These are phyloP conservation scores for Golubevia sp. DNA, from an alignment of 1,284 basidiomycete species.

Conservation along the genomic window DNA sequence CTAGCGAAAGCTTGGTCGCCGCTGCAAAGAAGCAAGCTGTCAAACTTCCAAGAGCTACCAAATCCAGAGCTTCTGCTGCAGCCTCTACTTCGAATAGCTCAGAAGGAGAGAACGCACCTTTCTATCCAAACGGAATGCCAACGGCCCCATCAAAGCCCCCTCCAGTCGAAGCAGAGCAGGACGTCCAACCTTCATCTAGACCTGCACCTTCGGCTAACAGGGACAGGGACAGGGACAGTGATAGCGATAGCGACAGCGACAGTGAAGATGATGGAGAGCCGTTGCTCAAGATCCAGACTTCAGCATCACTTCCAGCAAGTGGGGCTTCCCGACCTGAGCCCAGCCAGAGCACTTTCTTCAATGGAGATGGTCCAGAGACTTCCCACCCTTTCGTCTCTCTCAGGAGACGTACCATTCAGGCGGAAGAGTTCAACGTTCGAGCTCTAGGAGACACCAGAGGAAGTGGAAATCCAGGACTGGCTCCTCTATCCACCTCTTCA, in stretches of 20 bases:
- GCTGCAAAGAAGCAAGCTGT: background rate
- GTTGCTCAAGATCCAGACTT: background rate
- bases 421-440: background rate
- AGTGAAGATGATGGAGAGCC: background rate
- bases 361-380: background rate
- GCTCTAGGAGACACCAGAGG: background rate
- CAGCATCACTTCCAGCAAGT: background rate
- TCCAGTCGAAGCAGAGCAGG: no score
- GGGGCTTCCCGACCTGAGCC: background rate
- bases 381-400: background rate
- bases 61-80: background rate
- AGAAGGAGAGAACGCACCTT: background rate
- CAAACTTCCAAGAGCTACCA: background rate
- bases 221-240: background rate
- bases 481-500: background rate
- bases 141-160: background rate
- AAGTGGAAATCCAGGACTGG: background rate
- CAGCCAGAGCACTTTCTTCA: background rate
- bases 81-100: background rate
- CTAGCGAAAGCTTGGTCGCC: background rate
- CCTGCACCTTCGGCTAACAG: background rate
- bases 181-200: background rate
- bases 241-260: background rate
- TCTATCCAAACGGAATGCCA: background rate
- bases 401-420: background rate